Base-by-base conservation (phyloP, 1,139 yeast genomes). In the Blastobotrys capitulatus region DNA sequence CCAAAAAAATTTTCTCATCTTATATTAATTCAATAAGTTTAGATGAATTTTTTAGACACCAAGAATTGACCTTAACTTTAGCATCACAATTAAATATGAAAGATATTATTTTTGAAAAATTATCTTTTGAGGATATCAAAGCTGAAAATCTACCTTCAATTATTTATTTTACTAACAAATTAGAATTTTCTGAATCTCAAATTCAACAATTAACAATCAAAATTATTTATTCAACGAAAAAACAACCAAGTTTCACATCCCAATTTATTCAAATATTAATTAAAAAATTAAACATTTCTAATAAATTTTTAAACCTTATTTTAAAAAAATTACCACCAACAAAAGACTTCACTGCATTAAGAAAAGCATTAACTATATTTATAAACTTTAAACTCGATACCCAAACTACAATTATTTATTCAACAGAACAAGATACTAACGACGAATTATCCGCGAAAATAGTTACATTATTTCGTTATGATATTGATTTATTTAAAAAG, bases 341-440 rank as follows among this genome's bases (percentile, higher is more conserved):
- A 2, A 35, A 19, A 13, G 29, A 38, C 1, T 47, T 29, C 32
- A 15, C 25, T 4, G 39, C 35, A 5, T 18, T 47, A 13, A 38
- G 47, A 10, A 44, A 42, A 15, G 44, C 40, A 27, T 25, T 47
- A 10, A 42, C 38, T 18, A n/a, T 47, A 15, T 47, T 38, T 31
- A 20, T 19, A 12, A 43, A 47, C 40, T 47, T 22, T 26, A 42
- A 32, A 29, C n/a, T 13, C 7, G 13, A 29, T 12, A 19, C 18
- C 22, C 38, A 38, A n/a, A 29, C 32, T 13, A 7, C 9, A 5
- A 27, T 44, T 44, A 31, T 27, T 20, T 34, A 31, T 38, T 19
- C 32, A 8, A 39, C 15, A 16, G 38, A 32, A 8, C 29, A 45
- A 16, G 47, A 42, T 32, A 34, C 37, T 27, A 16, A 20, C n/a